A percentile compares a stretch with the other conserved stretches of the same genome.
These are phyloP conservation scores for Penicillium tannophilum DNA, from an alignment of 495 filamentous ascomycete species.

Conservation along the genomic window DNA sequence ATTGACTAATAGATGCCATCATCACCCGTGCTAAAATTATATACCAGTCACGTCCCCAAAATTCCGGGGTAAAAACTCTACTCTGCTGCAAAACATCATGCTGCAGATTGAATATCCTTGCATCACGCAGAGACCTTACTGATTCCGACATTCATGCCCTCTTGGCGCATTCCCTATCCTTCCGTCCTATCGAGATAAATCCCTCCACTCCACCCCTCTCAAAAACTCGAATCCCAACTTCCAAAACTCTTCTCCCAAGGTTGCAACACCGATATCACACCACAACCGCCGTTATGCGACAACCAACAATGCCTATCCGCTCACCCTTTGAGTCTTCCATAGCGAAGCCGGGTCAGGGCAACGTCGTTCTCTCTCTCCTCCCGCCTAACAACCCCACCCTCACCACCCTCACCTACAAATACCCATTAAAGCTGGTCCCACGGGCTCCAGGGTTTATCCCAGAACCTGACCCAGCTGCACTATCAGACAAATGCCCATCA, in stretches of 20 bases:
- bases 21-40: conserved; percentile 27
- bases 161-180: conserved; percentile 20
- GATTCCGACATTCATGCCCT: conserved; percentile 10
- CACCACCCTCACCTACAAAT: conserved; percentile 79
- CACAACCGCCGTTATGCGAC: conserved; percentile 25
- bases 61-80: conserved; percentile 27
- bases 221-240: not conserved
- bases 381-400: conserved; percentile 73
- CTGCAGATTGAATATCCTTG: conserved; percentile 18
- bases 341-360: conserved; percentile 74
- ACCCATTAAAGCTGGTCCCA: conserved; percentile 91
- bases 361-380: conserved; percentile 70
- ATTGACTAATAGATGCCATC: conserved; percentile 30
- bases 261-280: not conserved
- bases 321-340: conserved; percentile 71
- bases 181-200: conserved; percentile 16
- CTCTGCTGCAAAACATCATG: conserved; percentile 19
- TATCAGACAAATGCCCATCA: conserved; percentile 31
- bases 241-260: not conserved
- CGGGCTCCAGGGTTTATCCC: conserved; percentile 50
- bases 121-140: conserved; percentile 13
- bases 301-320: conserved; percentile 42
- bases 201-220: conserved; percentile 4
- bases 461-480: conserved; percentile 26
- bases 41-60: conserved; percentile 14